Percentiles rank a stretch among this genome's conserved stretches.
phyloP scores from a whole-genome alignment of 345 rosid genomes.

The Geranium brycei region DNA sequence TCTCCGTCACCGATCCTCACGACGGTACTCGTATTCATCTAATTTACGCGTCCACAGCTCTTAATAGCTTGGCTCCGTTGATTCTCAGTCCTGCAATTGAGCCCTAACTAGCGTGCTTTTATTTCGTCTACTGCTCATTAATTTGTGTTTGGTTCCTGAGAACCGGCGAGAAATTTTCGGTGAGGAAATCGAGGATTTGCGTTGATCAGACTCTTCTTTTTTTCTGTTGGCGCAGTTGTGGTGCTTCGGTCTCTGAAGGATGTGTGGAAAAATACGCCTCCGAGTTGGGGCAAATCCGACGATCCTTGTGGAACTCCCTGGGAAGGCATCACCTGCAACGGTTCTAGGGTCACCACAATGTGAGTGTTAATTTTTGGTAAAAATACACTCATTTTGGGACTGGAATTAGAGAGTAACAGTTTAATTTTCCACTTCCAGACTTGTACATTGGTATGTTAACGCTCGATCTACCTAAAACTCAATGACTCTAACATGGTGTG shows the following conservation, averaged over 20 bases:
- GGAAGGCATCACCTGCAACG: constrained; percentile 79
- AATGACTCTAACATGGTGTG: not conserved
- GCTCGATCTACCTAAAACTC: too few relatives aligned
- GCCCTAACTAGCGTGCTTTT: not conserved
- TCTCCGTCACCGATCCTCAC: constrained; percentile 12
- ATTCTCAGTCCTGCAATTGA: too few relatives aligned
- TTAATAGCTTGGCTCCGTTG: not conserved
- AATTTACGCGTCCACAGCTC: too few relatives aligned
- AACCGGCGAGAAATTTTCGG: not conserved
- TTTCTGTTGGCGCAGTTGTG: constrained; percentile 33
- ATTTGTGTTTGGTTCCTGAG: not conserved
- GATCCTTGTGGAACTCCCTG: constrained; percentile 81
- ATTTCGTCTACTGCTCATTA: not conserved
- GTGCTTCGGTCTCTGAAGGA: constrained; percentile 64
- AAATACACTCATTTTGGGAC: too few relatives aligned
- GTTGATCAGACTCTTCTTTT: not conserved
- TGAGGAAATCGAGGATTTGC: not conserved
- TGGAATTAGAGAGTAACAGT: too few relatives aligned
- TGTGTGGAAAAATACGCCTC: constrained; percentile 64
- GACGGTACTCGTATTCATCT: constrained; percentile 6
- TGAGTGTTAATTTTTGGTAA: constrained; percentile 21
- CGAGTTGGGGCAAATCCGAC: constrained; percentile 54
- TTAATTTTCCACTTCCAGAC: too few relatives aligned
- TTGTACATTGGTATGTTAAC: too few relatives aligned
- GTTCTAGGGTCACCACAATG: constrained; percentile 67